Evolutionary conservation across 164 flowering plant genomes (phyloP).

Genomic region (Buxus sempervirens): DNA sequence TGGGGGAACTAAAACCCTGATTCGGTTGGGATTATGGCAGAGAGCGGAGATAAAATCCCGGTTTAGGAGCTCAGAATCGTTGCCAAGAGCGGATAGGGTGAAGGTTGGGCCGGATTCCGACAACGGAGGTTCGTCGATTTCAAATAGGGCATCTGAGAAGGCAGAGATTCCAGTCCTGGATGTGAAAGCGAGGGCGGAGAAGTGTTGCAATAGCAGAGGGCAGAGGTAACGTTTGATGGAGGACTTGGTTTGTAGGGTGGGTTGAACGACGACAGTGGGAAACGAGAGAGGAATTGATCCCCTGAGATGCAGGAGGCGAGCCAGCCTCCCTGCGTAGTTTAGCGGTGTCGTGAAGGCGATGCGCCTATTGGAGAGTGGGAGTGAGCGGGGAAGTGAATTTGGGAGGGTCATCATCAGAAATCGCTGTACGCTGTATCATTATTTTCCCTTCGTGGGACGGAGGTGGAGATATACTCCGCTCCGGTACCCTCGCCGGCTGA

Average conservation of each 20-base stretch:
- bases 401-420: not conserved
- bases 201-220: constrained; percentile 18
- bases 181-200: constrained; percentile 74
- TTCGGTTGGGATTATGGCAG: constrained; percentile 28
- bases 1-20: constrained; percentile 44
- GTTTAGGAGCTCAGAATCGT: constrained; percentile 51
- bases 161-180: constrained; percentile 63
- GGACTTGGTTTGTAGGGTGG: constrained; percentile 39
- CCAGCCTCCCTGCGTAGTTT: constrained; percentile 19
- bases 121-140: constrained; percentile 25
- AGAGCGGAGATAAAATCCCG: constrained; percentile 26
- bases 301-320: constrained; percentile 9
- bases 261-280: constrained; percentile 49
- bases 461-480: too few relatives aligned
- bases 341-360: constrained; percentile 23
- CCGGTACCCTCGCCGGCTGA: too few relatives aligned
- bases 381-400: not conserved
- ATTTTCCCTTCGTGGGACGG: too few relatives aligned
- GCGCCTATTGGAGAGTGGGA: constrained; percentile 4
- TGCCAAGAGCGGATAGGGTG: constrained; percentile 58
- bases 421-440: too few relatives aligned
- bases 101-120: constrained; percentile 34
- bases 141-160: constrained; percentile 26
- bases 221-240: constrained; percentile 33
- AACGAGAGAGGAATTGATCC: constrained; percentile 44